phyloP scores from a whole-genome alignment of 2,329 filamentous ascomycete species.

The Cladorrhinum sp. region DNA sequence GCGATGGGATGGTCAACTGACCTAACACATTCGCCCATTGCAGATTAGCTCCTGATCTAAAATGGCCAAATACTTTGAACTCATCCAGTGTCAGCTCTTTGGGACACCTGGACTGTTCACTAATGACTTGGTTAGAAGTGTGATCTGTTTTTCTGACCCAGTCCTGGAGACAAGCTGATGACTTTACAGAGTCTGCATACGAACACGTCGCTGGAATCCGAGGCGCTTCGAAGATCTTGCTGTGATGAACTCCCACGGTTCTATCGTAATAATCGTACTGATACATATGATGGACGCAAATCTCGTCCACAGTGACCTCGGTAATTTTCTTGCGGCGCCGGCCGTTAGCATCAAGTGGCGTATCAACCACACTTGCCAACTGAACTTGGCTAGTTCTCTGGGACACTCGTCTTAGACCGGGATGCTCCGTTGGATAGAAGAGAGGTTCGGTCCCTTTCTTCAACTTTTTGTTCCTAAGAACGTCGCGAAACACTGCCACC shows the following conservation, averaged over 20 bases:
- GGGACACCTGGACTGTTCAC: conserved; percentile 48
- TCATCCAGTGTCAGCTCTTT: conserved; percentile 48
- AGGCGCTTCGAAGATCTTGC: too few species aligned
- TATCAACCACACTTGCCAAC: too few species aligned
- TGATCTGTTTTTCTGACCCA: conserved; percentile 16
- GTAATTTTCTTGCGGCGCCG: too few species aligned
- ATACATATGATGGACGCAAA: too few species aligned
- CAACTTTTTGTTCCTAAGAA: background rate
- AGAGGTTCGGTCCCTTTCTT: background rate
- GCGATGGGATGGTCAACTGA: conserved; percentile 44
- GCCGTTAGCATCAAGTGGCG: too few species aligned
- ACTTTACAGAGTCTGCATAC: background rate
- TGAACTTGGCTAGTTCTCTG: too few species aligned
- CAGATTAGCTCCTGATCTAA: conserved; percentile 46
- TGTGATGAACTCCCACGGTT: too few species aligned
- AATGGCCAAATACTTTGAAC: conserved; percentile 48
- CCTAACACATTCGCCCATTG: conserved; percentile 56
- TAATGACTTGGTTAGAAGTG: conserved; percentile 50
- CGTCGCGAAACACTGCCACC: background rate
- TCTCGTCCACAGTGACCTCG: too few species aligned
- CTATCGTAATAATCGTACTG: too few species aligned
- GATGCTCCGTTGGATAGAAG: too few species aligned
- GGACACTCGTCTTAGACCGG: too few species aligned
- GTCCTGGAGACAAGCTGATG: background rate
- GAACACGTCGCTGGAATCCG: too few species aligned